Base-by-base conservation (phyloP, 2,329 filamentous ascomycete species). In the Berkeleyomyces basicola region DNA sequence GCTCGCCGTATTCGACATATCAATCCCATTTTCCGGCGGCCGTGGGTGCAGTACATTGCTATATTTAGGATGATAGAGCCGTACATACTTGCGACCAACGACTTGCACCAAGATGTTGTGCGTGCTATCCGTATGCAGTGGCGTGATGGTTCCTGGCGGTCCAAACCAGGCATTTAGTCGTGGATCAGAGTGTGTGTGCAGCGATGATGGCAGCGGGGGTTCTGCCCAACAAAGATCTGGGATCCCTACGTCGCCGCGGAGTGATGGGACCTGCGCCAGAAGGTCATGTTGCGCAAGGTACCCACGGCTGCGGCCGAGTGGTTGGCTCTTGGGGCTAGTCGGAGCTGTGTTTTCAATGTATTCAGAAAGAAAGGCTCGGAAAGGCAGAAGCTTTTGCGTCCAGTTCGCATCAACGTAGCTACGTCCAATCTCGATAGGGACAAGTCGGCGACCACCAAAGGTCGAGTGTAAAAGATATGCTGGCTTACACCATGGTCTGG, bases 241-340 rank as follows among this genome's bases (percentile, higher is more conserved):
- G 10, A 89, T 79, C 33, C 74, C 74, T 62, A 97, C 88, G 72
- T 97, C 92, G 65, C 81, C 77, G 11, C 85, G 79, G 3, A 99
- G 76, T 0, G 77, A 72, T 0, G 91, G 90, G 10, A 99, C 85
- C 70, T 97, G 93, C 0, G 79, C 73, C 68, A 97, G 85, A 43
- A 99, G 80, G 67, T 92, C 84, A 73, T 97, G 90, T 70, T 99
- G 93, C 7, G 93, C 93, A 53, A 99, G 82, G 71, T 99, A 99
- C 10, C 85, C 89, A 9, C 79, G 83, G 53, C 43, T 55, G n/a
- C 39, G 7, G 14, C 43, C 16, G 3, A 7, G 47, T 1, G 62
- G 5, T 33, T 53, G 61, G 10, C 57, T 46, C 37, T 14, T 47
- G 7, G 51, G 11, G 51, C 14, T 36, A 31, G 4, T 37, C 31